Base-by-base conservation (phyloP, 139 green algal species). In the Nannochloris sp. region DNA sequence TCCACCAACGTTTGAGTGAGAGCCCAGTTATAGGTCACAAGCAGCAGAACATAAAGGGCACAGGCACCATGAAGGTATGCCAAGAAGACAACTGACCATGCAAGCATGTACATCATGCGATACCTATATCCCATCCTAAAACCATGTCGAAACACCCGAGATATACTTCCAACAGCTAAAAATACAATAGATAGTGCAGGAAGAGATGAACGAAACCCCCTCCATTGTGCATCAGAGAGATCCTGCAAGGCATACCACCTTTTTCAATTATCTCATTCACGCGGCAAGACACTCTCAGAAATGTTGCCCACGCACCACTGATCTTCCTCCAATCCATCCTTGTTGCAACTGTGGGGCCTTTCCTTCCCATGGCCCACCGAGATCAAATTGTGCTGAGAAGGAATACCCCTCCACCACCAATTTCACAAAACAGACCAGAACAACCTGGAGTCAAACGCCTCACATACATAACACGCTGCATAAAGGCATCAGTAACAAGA, bases 211-310 rank as follows among this genome's bases (percentile, higher is more conserved):
- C 87, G 62, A 66, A 92, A 92, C 5, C 78, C 62, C 21, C 83
- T 66, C 87, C 87, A 94, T 54, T 94, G 87, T 5, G 76, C 67
- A 70, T 94, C 87, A 14, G 85, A 92, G 16, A 91, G 59, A 55
- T 94, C 86, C 46, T 53, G 46, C 46, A 21, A 7, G 18, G 46
- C n/a, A 19, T 53, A 12, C 16, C 18, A 53, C 1, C 11, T 9
- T 21, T 3, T 53, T 8, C 53, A 83, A 48, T 12, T 60, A 50
- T 24, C 23, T 24, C 40, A 43, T 34, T 44, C 25, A 44, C 6
- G 60, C 18, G 19, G 16, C 60, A 9, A 70, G 34, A 40, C 34
- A 40, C 34, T 40, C 34, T 11, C 34, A 0, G 9, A 40, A 0
- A 40, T 40, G 34, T 40, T 40, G 8, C 34, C 34, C 34, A 40